Conservation (phyloP, 139 green algal genomes). For the Haematococcus lacustris region DNA sequence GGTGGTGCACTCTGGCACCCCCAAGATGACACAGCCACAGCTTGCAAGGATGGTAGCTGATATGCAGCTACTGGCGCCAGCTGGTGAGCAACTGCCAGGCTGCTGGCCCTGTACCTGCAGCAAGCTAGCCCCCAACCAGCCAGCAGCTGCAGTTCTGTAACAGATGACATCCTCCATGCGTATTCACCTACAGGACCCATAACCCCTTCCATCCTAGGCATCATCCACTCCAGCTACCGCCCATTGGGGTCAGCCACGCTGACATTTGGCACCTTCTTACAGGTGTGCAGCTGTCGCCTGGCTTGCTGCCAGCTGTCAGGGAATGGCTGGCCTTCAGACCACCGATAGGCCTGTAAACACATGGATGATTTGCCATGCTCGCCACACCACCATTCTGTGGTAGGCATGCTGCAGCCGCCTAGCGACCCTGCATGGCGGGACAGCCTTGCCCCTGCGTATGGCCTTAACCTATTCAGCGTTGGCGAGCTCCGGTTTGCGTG, state of each 20-base stretch:
- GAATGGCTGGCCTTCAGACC: not conserved
- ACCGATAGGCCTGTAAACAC: not conserved
- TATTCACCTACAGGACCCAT: not conserved
- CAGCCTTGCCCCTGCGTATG: no score
- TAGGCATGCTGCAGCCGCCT: not conserved
- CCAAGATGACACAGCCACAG: constrained; percentile 1
- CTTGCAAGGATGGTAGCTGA: not conserved
- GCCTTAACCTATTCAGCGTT: no score
- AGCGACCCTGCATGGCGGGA: no score
- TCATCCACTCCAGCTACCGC: constrained; percentile 2
- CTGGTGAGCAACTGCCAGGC: not conserved
- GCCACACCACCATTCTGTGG: not conserved
- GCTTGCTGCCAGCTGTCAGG: no score
- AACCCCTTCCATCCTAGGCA: not conserved
- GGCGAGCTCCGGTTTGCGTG: no score
- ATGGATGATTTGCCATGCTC: not conserved
- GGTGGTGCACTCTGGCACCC: not conserved
- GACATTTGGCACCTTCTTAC: constrained; percentile 1
- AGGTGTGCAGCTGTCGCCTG: not conserved
- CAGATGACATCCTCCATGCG: not conserved
- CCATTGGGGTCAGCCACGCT: not conserved
- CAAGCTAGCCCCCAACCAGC: no score
- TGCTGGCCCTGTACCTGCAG: not conserved
- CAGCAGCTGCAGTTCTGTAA: not conserved
- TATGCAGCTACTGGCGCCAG: not conserved